Conservation (phyloP, 2,329 filamentous ascomycete genomes). For the Akanthomyces dipterigenus region DNA sequence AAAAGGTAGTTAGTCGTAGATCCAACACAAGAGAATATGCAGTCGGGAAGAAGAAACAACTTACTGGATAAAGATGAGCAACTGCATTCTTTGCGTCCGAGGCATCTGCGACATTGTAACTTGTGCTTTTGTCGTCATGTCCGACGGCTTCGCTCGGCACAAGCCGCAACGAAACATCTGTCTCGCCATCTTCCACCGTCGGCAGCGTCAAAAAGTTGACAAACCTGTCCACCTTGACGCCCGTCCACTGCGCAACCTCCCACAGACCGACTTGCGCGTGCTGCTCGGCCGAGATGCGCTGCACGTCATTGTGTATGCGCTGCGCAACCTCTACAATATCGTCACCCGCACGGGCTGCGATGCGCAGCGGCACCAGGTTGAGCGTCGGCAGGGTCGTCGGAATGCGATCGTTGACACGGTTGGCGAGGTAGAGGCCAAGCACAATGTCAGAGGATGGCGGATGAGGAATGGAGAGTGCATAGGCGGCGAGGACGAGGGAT, state of each 20-base stretch:
- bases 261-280: conserved; percentile 56
- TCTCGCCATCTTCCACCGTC: background rate
- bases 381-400: conserved; percentile 60
- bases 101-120: background rate
- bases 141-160: background rate
- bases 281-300: conserved; percentile 45
- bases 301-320: conserved; percentile 61
- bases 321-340: conserved; percentile 45
- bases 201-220: conserved; percentile 71
- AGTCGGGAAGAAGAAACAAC: conserved; percentile 5
- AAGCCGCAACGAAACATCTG: background rate
- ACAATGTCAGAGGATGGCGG: conserved; percentile 32
- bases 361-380: conserved; percentile 67
- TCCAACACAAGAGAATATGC: background rate
- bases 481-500: conserved; percentile 17
- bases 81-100: conserved; percentile 19
- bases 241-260: conserved; percentile 72
- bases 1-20: background rate
- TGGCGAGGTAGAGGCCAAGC: conserved; percentile 79
- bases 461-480: conserved; percentile 40
- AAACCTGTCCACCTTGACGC: conserved; percentile 61
- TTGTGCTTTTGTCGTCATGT: background rate
- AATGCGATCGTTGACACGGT: conserved; percentile 51
- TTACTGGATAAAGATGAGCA: conserved; percentile 22
- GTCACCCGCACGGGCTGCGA: conserved; percentile 29